These are phyloP conservation scores for Cryphonectria carpinicola DNA, from an alignment of 2,329 filamentous ascomycete species.

Conservation along the genomic window DNA sequence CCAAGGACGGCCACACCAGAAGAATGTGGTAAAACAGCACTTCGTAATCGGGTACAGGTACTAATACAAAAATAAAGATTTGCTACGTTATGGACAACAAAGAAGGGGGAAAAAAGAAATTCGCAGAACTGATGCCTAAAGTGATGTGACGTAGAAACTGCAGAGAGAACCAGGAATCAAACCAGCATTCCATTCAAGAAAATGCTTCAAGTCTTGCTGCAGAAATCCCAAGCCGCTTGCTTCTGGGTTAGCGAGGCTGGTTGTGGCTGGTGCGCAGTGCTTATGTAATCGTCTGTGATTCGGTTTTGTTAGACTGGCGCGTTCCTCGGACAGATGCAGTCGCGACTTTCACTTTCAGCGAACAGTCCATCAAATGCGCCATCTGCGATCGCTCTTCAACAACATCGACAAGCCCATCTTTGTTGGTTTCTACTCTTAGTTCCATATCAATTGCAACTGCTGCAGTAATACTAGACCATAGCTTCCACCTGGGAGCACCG, in stretches of 20 bases:
- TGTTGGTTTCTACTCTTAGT: neutral
- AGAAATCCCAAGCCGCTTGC: neutral
- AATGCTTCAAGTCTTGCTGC: neutral
- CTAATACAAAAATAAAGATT: constrained; percentile 27
- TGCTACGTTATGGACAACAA: neutral
- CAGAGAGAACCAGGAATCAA: neutral
- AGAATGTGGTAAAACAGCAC: constrained; percentile 20
- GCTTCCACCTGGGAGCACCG: constrained; percentile 19
- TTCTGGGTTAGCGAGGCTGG: neutral
- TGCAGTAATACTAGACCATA: constrained; percentile 9
- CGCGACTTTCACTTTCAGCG: constrained; percentile 16
- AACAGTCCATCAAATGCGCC: constrained; percentile 23
- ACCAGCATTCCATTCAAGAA: neutral
- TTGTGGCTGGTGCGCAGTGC: constrained; percentile 4
- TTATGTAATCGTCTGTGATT: constrained; percentile 20
- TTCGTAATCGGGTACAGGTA: constrained; percentile 17
- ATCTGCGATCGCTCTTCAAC: constrained; percentile 16
- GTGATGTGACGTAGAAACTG: neutral
- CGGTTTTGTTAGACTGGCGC: constrained; percentile 9
- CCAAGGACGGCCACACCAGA: constrained; percentile 17
- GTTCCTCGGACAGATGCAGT: constrained; percentile 9
- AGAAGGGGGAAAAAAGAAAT: too few relatives aligned
- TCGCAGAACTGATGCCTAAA: neutral
- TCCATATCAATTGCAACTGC: neutral
- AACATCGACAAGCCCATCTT: constrained; percentile 13